Evolutionary conservation across 495 filamentous ascomycete genomes (phyloP), one percentile per base, ranked within the genome.

Genomic region (Tuber melanosporum): DNA sequence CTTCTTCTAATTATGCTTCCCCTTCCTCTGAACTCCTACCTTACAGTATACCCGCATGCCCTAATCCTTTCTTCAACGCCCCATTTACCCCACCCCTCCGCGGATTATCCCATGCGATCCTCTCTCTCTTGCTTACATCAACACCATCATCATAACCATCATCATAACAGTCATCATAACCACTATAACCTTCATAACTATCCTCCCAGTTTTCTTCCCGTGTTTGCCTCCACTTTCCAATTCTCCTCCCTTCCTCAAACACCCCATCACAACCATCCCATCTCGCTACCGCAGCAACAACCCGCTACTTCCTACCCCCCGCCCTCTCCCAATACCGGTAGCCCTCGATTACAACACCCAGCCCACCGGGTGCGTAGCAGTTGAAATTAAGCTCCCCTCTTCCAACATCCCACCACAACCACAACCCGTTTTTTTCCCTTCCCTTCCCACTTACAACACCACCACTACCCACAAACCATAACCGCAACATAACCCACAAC

Each of bases 11-110:
- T 8, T 66, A 14, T 19, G n/a, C 26, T 36, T 32, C 52, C 12
- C 3, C 52, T 62, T 14, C 52, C n/a, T 32, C 52, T 10, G 10
- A 12, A 15, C 46, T 10, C 15, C 12, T 17, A 32, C 32, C 32
- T 0, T 32, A 32, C 32, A 32, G 32, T 32, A 36, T 66, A 12
- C 26, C 57, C 57, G 26, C 26, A 57, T 39, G 20, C 36, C 45
- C 42, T 17, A 39, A 70, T 22, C 76, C 62, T 77, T 77, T 74
- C 71, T 71, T 74, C 32, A 45, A 22, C 75, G 46, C 75, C 57
- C 7, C 72, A 47, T 71, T 26, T 45, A 52, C 32, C 57, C 32
- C 10, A 39, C 70, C 43, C 52, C 62, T 73, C 52, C 71, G 44
- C 74, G 70, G 62, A 66, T 32, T 70, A 62, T 62, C 72, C 62